Evolutionary conservation across 2,329 filamentous ascomycete species (phyloP), one percentile per base, ranked within the genome.

Genomic region (Fusarium sp.): DNA sequence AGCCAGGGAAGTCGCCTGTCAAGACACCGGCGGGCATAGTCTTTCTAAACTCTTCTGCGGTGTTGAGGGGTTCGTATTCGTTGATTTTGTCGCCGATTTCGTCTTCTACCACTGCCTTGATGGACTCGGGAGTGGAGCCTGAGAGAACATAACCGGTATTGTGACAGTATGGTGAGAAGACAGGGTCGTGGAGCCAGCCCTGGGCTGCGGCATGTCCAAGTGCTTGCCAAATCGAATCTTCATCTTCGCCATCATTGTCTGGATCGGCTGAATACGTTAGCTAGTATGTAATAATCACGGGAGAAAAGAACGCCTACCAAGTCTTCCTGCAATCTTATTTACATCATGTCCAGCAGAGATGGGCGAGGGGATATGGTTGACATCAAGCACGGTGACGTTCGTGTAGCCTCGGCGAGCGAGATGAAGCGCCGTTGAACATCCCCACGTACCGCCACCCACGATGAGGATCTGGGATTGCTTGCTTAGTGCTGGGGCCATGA

Each of bases 371-470:
- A 71, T 70, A 0, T 40, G n/a, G 10, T 68, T 69, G 2, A 49
- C 18, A 15, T 71, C 68, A 3, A 71, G 59, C 3, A 71, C 63
- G 0, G 59, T 63, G 17, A 71, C 45, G 2, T 62, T 65, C 2
- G 33, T 56, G 10, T 70, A 70, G 8, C 59, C 67, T 34, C 68
- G 58, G 17, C 68, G 68, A 1, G 33, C 58, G 11, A 71, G 59
- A 22, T 70, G 67, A 9, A 71, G 63, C 5, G 68, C 59, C 1
- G 68, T 68, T 28, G 68, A 71, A 6, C 53, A 70, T 24, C 68
- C 68, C 68, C 68, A 71, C 7, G 68, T 71, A 33, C 67, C 68
- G 13, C 68, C 68, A 15, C 68, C 67, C 5, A 68, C 46, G n/a
- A 71, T 70, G 22, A 71, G 63, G 10, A 71, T 59, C 4, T 38